Conservation (phyloP, 495 filamentous ascomycete species). For the Penicillium psychrofluorescens region DNA sequence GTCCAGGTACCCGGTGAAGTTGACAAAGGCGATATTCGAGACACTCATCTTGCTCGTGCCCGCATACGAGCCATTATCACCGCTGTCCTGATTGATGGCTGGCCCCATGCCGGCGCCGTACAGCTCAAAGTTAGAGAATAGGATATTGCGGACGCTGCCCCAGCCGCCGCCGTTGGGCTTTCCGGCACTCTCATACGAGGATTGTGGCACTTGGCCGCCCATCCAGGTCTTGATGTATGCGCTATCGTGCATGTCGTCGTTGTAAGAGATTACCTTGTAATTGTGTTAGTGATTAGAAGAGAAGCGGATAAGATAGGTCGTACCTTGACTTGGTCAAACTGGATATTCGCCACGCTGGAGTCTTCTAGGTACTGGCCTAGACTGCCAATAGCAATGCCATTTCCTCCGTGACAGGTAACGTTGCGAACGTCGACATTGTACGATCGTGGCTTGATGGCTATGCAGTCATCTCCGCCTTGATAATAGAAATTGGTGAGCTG, state of each 20-base stretch:
- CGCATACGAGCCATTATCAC: slow-evolving; percentile 43
- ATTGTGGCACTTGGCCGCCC: slow-evolving; percentile 37
- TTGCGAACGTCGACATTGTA: slow-evolving; percentile 46
- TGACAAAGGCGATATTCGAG: slow-evolving; percentile 43
- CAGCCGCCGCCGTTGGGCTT: slow-evolving; percentile 45
- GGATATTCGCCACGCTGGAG: slow-evolving; percentile 39
- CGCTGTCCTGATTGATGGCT: slow-evolving; percentile 40
- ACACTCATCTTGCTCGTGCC: slow-evolving; percentile 46
- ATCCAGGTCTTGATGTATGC: slow-evolving; percentile 57
- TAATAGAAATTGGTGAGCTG: slow-evolving; percentile 47
- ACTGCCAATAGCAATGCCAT: slow-evolving; percentile 51
- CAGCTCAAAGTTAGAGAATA: slow-evolving; percentile 46
- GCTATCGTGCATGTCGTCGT: slow-evolving; percentile 41
- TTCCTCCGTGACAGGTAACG: slow-evolving; percentile 46
- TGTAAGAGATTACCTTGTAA: slow-evolving; percentile 29
- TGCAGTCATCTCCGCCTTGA: slow-evolving; percentile 52
- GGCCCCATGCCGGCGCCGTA: slow-evolving; percentile 33
- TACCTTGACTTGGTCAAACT: slow-evolving; percentile 32
- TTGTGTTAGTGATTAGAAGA: too few relatives aligned
- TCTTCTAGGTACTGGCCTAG: slow-evolving; percentile 53
- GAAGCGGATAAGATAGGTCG: too few relatives aligned
- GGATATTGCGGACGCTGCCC: slow-evolving; percentile 45
- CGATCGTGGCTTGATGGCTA: slow-evolving; percentile 50
- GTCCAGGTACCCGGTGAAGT: slow-evolving; percentile 44
- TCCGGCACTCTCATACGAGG: slow-evolving; percentile 38